phyloP scores from a whole-genome alignment of 2,329 filamentous ascomycete species.

The Plenodomus biglobosus region DNA sequence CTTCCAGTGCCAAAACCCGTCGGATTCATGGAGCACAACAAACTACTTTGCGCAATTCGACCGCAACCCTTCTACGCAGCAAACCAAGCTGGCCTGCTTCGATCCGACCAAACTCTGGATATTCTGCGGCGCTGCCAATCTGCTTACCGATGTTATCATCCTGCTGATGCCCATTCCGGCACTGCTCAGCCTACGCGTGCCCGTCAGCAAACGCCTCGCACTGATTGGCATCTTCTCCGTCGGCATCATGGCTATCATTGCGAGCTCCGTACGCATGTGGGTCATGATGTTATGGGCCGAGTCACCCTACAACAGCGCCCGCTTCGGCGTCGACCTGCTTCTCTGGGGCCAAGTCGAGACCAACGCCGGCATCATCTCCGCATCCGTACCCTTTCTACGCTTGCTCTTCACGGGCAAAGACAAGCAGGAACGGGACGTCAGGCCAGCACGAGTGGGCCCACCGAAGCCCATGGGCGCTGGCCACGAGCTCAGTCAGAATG shows the following conservation, averaged over 20 bases:
- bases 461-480: slow-evolving; percentile 8
- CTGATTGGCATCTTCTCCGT: slow-evolving; percentile 47
- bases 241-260: slow-evolving; percentile 40
- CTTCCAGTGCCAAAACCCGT: slow-evolving; percentile 39
- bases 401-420: slow-evolving; percentile 42
- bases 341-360: slow-evolving; percentile 54
- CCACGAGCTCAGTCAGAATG: slow-evolving; percentile 13
- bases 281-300: slow-evolving; percentile 41
- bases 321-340: slow-evolving; percentile 40
- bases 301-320: slow-evolving; percentile 41
- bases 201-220: slow-evolving; percentile 53
- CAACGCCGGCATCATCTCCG: slow-evolving; percentile 51
- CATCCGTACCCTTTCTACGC: slow-evolving; percentile 49
- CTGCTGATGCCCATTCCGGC: slow-evolving; percentile 51
- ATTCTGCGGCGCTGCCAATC: slow-evolving; percentile 46
- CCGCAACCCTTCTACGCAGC: slow-evolving; percentile 18
- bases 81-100: slow-evolving; percentile 30
- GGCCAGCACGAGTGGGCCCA: slow-evolving; percentile 11
- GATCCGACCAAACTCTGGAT: slow-evolving; percentile 37
- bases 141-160: slow-evolving; percentile 48
- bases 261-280: slow-evolving; percentile 42
- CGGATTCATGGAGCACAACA: slow-evolving; percentile 30
- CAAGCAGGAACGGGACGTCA: slow-evolving; percentile 12
- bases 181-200: slow-evolving; percentile 52
- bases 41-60: slow-evolving; percentile 39